Percentiles rank a stretch among this genome's conserved stretches.
phyloP scores from a whole-genome alignment of 345 rosid genomes.

The Moringa oleifera region DNA sequence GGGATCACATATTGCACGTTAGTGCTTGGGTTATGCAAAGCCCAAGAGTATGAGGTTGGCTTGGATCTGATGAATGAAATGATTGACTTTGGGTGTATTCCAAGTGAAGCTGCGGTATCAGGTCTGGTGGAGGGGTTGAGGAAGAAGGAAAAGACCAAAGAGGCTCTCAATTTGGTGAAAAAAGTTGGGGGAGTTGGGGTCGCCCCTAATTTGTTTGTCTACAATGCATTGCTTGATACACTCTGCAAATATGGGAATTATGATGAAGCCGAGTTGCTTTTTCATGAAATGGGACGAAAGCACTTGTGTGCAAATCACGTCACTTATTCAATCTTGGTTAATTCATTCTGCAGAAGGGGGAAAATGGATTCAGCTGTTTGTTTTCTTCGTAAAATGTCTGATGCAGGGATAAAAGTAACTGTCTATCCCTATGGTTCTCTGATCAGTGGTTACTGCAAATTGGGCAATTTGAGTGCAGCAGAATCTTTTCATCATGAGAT shows the following conservation, averaged over 20 bases:
- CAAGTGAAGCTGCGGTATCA: constrained; percentile 68
- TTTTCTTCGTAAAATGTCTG: constrained; percentile 50
- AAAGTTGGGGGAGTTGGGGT: constrained; percentile 40
- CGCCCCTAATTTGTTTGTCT: constrained; percentile 60
- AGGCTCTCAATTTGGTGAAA: constrained; percentile 54
- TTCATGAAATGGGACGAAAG: constrained; percentile 43
- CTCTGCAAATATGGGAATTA: constrained; percentile 56
- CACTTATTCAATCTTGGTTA: constrained; percentile 68
- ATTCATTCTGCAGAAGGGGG: constrained; percentile 78
- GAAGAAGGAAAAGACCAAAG: constrained; percentile 46
- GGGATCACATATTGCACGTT: constrained; percentile 69
- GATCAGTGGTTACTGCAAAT: constrained; percentile 73
- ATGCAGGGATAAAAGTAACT: constrained; percentile 40
- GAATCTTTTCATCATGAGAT: constrained; percentile 50
- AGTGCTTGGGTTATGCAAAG: constrained; percentile 66
- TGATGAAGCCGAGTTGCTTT: constrained; percentile 62
- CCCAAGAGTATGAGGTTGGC: constrained; percentile 51
- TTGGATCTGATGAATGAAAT: constrained; percentile 57
- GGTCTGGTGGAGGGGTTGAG: constrained; percentile 66
- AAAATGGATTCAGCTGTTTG: constrained; percentile 47
- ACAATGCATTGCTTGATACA: constrained; percentile 69
- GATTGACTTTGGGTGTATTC: constrained; percentile 51
- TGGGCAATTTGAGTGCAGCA: constrained; percentile 53
- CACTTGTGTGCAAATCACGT: constrained; percentile 50
- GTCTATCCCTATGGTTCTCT: constrained; percentile 79